Conservation (phyloP, 495 filamentous ascomycete genomes). For the Aspergillus steynii region DNA sequence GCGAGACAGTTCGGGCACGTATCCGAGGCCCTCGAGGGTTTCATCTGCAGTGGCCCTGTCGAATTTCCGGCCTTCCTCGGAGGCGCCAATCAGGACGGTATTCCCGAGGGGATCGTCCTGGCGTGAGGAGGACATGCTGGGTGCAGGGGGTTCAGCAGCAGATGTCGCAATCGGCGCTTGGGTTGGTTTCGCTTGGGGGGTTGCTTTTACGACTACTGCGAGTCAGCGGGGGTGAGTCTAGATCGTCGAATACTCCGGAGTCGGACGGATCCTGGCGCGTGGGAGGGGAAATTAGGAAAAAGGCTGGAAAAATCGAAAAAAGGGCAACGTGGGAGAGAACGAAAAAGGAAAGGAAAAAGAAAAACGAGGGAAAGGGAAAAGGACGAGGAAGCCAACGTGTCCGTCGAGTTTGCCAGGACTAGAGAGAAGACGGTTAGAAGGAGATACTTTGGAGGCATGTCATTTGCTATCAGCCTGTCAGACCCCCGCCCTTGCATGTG, state of each 20-base stretch:
- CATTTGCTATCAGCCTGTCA: neutral
- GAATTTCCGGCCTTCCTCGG: neutral
- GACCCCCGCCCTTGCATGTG: neutral
- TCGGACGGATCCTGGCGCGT: neutral
- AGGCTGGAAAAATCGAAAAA: neutral
- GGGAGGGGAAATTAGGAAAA: neutral
- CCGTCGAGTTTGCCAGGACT: neutral
- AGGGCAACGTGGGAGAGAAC: neutral
- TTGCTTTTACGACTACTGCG: neutral
- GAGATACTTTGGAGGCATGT: neutral
- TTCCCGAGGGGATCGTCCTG: neutral
- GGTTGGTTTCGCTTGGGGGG: neutral
- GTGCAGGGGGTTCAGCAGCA: neutral
- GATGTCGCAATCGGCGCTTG: neutral
- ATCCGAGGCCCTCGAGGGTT: slow-evolving; percentile 45
- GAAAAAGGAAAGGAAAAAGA: neutral
- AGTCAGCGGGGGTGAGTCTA: neutral
- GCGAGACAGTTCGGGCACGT: slow-evolving; percentile 55
- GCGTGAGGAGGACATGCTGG: neutral
- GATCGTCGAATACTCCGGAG: neutral
- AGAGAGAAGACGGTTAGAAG: neutral
- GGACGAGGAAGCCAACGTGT: neutral
- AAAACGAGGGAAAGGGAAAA: neutral
- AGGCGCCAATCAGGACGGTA: neutral
- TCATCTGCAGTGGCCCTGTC: slow-evolving; percentile 18